phyloP scores from a whole-genome alignment of 1,284 basidiomycete species.

The Pterulicium gracile region DNA sequence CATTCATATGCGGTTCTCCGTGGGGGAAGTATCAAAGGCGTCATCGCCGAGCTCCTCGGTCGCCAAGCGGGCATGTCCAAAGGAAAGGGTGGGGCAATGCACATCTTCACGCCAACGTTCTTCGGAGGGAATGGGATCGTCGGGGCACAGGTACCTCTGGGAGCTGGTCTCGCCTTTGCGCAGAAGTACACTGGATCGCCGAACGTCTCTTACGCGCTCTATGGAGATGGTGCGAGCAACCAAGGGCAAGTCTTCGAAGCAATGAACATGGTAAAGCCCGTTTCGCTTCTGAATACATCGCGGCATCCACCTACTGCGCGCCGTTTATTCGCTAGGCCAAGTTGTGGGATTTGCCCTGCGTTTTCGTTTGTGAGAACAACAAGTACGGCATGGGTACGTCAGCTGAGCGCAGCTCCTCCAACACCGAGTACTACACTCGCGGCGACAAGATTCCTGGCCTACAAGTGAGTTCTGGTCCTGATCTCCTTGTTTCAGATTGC shows the following conservation, averaged over 20 bases:
- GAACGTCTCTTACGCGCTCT: constrained; percentile 83
- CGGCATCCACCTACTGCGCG: no score
- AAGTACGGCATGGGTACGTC: constrained; percentile 98
- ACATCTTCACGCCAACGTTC: constrained; percentile 95
- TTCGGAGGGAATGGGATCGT: constrained; percentile 99
- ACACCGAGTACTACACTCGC: constrained; percentile 94
- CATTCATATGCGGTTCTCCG: constrained; percentile 95
- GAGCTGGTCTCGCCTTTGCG: constrained; percentile 90
- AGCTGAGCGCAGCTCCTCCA: constrained; percentile 83
- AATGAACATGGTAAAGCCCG: constrained; percentile 78
- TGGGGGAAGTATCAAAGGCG: constrained; percentile 86
- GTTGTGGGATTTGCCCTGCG: constrained; percentile 88
- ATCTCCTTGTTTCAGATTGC: constrained; percentile 1
- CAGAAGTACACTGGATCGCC: constrained; percentile 83
- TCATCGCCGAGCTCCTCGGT: constrained; percentile 88
- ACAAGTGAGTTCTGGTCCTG: constrained; percentile 42
- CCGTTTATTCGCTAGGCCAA: constrained; percentile 64
- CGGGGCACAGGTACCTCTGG: constrained; percentile 95
- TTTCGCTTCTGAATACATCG: constrained; percentile 7
- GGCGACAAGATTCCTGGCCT: constrained; percentile 97
- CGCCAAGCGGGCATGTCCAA: constrained; percentile 89
- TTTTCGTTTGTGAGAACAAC: constrained; percentile 99
- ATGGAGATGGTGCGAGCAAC: constrained; percentile 97
- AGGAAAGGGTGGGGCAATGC: constrained; percentile 99
- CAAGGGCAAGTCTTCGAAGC: constrained; percentile 99